Conservation (phyloP, 257 asterid species). For the Ligustrum vulgare region DNA sequence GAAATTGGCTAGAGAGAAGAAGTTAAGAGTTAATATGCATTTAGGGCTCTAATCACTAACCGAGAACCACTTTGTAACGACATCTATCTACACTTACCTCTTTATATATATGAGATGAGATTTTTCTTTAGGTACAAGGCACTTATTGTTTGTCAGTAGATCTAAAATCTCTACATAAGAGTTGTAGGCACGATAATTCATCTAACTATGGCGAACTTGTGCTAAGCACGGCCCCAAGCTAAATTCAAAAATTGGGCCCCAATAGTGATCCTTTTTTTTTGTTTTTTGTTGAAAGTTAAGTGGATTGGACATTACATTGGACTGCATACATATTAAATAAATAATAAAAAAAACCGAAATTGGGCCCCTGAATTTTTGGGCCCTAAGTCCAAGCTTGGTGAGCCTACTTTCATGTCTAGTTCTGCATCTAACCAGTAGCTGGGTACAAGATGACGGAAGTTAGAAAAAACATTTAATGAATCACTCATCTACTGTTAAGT, state of each 20-base stretch:
- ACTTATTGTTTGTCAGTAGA: background rate
- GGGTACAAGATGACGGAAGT: background rate
- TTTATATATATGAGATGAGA: background rate
- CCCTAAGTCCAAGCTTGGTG: no score
- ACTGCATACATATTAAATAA: no score
- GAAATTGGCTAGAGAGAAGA: background rate
- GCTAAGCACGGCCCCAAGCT: no score
- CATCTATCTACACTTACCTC: background rate
- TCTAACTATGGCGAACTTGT: no score
- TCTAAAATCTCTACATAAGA: background rate
- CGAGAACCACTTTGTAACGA: background rate
- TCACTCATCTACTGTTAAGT: background rate
- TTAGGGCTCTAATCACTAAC: background rate
- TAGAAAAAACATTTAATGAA: background rate
- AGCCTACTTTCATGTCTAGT: no score
- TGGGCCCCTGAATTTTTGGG: no score
- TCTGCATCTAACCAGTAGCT: constrained; percentile 8
- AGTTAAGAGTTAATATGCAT: background rate
- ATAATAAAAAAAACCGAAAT: no score
- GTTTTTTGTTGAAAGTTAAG: no score
- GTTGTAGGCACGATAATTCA: background rate
- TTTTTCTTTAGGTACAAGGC: background rate
- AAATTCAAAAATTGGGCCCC: no score
- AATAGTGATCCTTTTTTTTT: no score
- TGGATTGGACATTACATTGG: no score